Base-by-base conservation (phyloP, 768 basidiomycete species). In the Suillus ampliporus region DNA sequence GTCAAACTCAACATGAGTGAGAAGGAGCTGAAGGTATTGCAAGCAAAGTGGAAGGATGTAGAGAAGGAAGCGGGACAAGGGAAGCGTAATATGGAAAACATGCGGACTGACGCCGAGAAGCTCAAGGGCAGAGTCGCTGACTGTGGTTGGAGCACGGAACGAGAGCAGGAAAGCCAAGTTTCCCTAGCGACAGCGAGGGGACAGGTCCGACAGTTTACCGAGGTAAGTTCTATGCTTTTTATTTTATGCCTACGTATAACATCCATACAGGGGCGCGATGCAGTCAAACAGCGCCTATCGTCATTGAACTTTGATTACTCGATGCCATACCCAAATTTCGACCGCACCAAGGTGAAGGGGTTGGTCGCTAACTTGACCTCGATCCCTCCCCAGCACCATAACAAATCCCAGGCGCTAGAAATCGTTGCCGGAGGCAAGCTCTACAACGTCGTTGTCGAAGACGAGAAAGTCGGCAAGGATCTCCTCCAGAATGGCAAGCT, bases 401-500 rank as follows among this genome's bases (percentile, higher is more conserved):
- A 89, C 70, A 91, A 91, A 61, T 86, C 95, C 2, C 95, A 93
- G 0, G 97, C 97, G 3, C 83, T 99, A 5, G 97, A 99, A 76
- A 89, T 98, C 65, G 88, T 92, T 19, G 96, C 95, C 0, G 95
- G 95, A 0, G 89, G 86, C 1, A 91, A 90, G 66, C 81, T 99
- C 10, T 97, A 91, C 77, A 94, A 99, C 65, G 94, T 99, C 41
- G 91, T 99, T 31, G 92, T 99, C 9, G 89, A 96, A 66, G 89
- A 97, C 71, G 95, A 98, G 76, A 84, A 84, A 61, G 86, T 96
- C 50, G 96, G 95, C 34, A 92, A 91, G 68, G 88, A 91, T 34
- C 83, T 99, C 28, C 79, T 99, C 52, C 85, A 91, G 71, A 87
- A 90, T 52, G 89, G 89, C 10, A 79, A 81, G 54, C 85, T 99